These are phyloP conservation scores for Russula abietina DNA, from an alignment of 768 basidiomycete genomes.

Conservation along the genomic window DNA sequence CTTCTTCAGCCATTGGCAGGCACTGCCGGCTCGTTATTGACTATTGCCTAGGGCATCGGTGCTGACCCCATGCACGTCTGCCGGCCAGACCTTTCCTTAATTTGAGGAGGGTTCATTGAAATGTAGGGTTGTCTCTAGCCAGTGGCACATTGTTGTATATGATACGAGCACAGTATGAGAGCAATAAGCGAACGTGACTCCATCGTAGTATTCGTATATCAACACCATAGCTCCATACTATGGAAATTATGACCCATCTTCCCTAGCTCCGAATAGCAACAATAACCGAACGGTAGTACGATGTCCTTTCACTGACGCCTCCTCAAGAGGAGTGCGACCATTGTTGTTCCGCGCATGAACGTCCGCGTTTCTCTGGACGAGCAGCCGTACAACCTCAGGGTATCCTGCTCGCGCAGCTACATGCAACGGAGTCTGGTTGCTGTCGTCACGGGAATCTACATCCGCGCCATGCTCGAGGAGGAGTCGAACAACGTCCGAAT, in stretches of 20 bases:
- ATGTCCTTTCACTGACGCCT: background rate
- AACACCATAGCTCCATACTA: background rate
- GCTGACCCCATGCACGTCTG: constrained; percentile 71
- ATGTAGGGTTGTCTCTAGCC: too few species aligned
- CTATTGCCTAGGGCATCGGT: constrained; percentile 75
- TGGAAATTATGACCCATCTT: background rate
- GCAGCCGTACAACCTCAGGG: background rate
- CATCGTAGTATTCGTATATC: background rate
- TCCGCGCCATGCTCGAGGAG: background rate
- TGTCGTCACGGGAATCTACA: background rate
- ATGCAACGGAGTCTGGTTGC: background rate
- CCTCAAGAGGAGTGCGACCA: background rate
- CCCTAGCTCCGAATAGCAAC: background rate
- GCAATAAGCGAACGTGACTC: background rate
- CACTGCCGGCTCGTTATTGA: too few species aligned
- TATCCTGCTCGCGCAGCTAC: background rate
- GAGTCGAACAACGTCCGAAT: background rate
- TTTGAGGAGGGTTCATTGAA: too few species aligned
- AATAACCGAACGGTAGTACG: background rate
- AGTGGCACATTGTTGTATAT: too few species aligned
- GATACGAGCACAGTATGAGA: too few species aligned
- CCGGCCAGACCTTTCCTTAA: too few species aligned
- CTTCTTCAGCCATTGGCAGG: too few species aligned
- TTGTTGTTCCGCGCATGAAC: background rate
- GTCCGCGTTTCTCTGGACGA: background rate